Evolutionary conservation across 164 flowering plant species (phyloP).

Genomic region (Warburgia ugandensis): DNA sequence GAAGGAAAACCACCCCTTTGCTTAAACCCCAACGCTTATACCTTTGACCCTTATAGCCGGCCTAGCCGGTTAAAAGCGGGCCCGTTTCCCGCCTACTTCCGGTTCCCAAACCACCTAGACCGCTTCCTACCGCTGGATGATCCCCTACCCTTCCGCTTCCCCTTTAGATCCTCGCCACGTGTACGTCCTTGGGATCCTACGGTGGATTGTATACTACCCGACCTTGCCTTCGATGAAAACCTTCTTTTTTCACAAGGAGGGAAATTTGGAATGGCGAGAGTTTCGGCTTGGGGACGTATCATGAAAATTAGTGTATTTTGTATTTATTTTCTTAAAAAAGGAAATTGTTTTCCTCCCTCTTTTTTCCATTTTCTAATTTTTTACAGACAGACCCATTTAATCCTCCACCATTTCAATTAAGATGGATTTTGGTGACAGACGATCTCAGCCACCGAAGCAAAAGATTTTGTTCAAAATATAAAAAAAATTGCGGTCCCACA

Average conservation of each 20-base stretch:
- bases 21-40: conserved; percentile 24
- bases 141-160: conserved; percentile 11
- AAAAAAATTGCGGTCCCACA: too few species aligned
- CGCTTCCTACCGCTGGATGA: conserved; percentile 14
- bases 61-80: conserved; percentile 4
- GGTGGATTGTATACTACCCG: conserved; percentile 11
- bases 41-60: conserved; percentile 15
- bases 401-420: too few species aligned
- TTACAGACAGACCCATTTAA: too few species aligned
- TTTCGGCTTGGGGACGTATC: conserved; percentile 16
- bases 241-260: too few species aligned
- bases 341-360: too few species aligned
- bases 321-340: too few species aligned
- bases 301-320: too few species aligned
- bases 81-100: not conserved
- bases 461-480: too few species aligned
- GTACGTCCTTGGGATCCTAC: conserved; percentile 11
- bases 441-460: too few species aligned
- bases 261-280: conserved; percentile 19
- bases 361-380: too few species aligned
- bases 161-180: conserved; percentile 10
- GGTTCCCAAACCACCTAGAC: conserved; percentile 16
- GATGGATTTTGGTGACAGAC: too few species aligned
- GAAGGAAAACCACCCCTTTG: conserved; percentile 13
- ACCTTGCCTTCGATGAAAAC: too few species aligned